Percentiles rank a stretch among this genome's conserved stretches.
phyloP scores from a whole-genome alignment of 1,139 yeast genomes.

The Blastobotrys arbuscula region DNA sequence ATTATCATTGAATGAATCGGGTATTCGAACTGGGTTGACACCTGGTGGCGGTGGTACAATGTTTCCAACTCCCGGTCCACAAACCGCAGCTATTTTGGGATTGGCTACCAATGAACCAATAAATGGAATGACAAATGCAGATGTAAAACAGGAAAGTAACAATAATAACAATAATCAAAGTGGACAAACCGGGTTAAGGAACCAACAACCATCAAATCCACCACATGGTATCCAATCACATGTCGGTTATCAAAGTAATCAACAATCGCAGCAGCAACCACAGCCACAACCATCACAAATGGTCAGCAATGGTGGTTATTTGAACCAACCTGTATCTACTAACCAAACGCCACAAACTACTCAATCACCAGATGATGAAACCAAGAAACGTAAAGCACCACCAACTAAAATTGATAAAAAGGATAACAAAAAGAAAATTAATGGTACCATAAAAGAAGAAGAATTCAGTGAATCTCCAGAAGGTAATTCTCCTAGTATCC shows the following conservation, averaged over 20 bases:
- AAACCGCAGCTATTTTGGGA: slow-evolving; percentile 35
- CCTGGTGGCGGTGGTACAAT: slow-evolving; percentile 35
- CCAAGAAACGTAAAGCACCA: slow-evolving; percentile 1
- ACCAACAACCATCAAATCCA: slow-evolving; percentile 8
- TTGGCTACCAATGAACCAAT: slow-evolving; percentile 12
- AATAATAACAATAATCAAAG: slow-evolving; percentile 1
- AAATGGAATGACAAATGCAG: neutral
- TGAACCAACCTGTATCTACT: neutral
- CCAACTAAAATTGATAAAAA: slow-evolving; percentile 1
- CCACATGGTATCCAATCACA: slow-evolving; percentile 9
- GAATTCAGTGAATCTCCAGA: slow-evolving; percentile 4
- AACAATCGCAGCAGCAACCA: slow-evolving; percentile 6
- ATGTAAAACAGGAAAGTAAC: no score
- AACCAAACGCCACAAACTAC: neutral
- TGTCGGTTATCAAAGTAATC: slow-evolving; percentile 4
- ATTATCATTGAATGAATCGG: slow-evolving; percentile 21
- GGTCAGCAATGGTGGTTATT: neutral
- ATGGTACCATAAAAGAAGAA: slow-evolving; percentile 14
- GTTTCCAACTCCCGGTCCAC: slow-evolving; percentile 37
- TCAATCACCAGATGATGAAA: neutral
- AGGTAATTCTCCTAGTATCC: slow-evolving; percentile 5
- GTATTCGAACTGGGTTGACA: slow-evolving; percentile 35
- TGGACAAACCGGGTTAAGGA: slow-evolving; percentile 7
- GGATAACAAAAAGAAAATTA: slow-evolving; percentile 12
- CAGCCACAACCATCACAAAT: neutral